Evolutionary conservation across 2,329 filamentous ascomycete species (phyloP), one percentile per base, ranked within the genome.

Genomic region (Phoma sp.): DNA sequence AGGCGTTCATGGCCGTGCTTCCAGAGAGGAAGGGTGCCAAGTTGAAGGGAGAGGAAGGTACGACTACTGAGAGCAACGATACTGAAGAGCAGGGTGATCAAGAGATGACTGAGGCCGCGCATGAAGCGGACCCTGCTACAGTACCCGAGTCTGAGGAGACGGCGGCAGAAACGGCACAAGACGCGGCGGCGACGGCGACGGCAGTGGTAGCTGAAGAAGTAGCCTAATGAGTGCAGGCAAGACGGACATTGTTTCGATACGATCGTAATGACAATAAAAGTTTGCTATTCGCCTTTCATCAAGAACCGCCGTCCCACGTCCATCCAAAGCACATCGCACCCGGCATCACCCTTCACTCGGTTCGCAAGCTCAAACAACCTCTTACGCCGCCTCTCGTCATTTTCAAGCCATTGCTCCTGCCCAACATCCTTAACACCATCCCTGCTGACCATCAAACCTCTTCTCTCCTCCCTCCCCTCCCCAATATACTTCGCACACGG

Each of bases 11-110:
- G 76, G 83, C 85, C 45, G 92, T 96, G 3, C 93, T 99, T 64
- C 95, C 95, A 0, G 92, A 92, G 76, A 82, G 95, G 59, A 99
- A 99, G 75, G 92, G 91, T 0, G 92, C 89, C 0, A 84, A 82
- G 50, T 71, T 96, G 64, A 91, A 81, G 53, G 62, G 58, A 12
- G 55, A 19, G 61, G 56, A 58, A 3, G 48, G 53, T 5, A 61
- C 37, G 10, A 62, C 64, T 12, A 62, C 58, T 19, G 58, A 60
- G 12, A 54, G 60, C 15, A 61, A 51, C 9, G 60, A 50, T 19
- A 58, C 45, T 15, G 61, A 57, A 41, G 44, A 60, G 37, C 44
- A 51, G 29, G 51, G 21, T 17, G 48, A 63, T 12, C 37, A 56
- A 24, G 51, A 59, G 19, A 66, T 59, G 57, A 47, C 12, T n/a